Evolutionary conservation across 352 stramenopile species (phyloP), one percentile per base, ranked within the genome.

Genomic region (Globisporangium polare): DNA sequence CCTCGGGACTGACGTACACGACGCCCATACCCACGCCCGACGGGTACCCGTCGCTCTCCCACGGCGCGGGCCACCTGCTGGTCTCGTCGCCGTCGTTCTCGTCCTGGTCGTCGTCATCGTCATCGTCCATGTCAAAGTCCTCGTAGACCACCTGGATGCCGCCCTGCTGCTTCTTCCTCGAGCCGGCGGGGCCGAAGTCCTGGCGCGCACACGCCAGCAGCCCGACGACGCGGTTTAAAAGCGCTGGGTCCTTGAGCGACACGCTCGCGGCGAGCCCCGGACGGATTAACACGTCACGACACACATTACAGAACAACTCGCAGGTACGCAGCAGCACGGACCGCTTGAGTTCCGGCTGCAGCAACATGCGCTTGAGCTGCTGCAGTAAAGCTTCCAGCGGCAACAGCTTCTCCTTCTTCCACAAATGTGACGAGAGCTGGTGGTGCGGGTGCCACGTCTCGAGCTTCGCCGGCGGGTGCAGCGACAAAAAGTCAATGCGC

Each of bases 11-110:
- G 18, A 89, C 80, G 62, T 90, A 92, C 39, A 94, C 83, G 27
- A 92, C 75, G 41, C 85, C 85, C 77, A 94, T 90, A 39, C 82
- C 82, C 6, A 90, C 65, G 22, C 82, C 79, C 2, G 79, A 90
- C 0, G 80, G 75, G 22, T 86, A 64, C 5, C 80, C 80, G 37
- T 92, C 78, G 63, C 74, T 92, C 49, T 93, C 83, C 83, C 83
- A 93, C 7, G 83, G 81, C 27, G 79, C 83, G 0, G 83, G 81
- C 83, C 83, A 93, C 20, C 76, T 72, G 33, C 72, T 80, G 43
- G 52, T 70, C 20, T 78, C 78, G 46, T 87, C 78, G 13, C 83
- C 68, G 20, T 68, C 69, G 13, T 89, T 69, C 5, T 77, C 78
- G 37, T 78, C 72, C 29, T 80, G 70, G 42, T 77, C 71, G 51